A percentile compares a stretch with the other conserved stretches of the same genome.
These are phyloP conservation scores for Chlorella sp. DNA, from an alignment of 139 green algal genomes.

Conservation along the genomic window DNA sequence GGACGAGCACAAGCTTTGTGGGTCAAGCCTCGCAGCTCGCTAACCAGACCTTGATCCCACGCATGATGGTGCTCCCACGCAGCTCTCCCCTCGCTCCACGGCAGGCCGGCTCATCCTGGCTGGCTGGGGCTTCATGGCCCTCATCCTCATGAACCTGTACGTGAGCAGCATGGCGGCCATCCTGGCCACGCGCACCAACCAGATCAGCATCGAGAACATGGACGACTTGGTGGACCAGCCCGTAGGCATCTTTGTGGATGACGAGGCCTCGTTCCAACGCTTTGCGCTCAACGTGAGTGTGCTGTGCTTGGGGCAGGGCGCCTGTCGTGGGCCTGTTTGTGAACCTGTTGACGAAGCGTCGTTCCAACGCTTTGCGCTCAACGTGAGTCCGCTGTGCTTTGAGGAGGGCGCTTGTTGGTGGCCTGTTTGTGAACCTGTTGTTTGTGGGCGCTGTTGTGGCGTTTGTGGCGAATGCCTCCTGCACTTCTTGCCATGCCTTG, in stretches of 20 bases:
- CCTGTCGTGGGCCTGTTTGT: not conserved
- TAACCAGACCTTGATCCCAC: too few species aligned
- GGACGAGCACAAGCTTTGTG: too few species aligned
- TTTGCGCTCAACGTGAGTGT: not conserved
- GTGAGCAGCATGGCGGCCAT: not conserved
- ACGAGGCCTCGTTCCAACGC: not conserved
- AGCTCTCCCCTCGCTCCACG: not conserved
- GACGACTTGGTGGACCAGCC: not conserved
- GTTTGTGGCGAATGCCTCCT: too few species aligned
- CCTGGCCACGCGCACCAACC: not conserved
- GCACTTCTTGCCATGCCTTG: too few species aligned
- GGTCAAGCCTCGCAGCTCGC: too few species aligned
- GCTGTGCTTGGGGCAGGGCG: too few species aligned
- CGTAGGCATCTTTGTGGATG: not conserved
- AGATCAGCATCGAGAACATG: not conserved
- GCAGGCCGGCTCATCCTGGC: not conserved
- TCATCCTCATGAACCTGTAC: not conserved
- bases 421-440: not conserved
- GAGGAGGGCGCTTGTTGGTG: too few species aligned
- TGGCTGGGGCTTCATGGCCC: not conserved
- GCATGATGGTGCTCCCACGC: too few species aligned
- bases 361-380: not conserved
- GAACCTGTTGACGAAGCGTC: not conserved
- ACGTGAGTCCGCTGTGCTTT: not conserved
- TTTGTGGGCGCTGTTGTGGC: too few species aligned